These are phyloP conservation scores for Pueraria montana DNA, from an alignment of 306 rosid genomes.

Conservation along the genomic window DNA sequence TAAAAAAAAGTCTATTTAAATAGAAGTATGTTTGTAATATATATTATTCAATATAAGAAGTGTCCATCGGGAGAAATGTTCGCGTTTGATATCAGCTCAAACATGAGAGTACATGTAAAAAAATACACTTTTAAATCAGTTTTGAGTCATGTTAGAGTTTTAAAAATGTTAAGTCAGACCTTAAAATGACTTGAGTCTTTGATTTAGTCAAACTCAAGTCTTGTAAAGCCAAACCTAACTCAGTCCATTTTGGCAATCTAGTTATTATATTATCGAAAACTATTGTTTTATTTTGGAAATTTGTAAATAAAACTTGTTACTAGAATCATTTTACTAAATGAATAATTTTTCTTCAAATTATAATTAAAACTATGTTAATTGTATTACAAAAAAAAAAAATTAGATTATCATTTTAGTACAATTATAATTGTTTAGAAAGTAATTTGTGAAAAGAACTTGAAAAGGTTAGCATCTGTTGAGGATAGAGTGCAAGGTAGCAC, in stretches of 20 bases:
- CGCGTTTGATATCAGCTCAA: too few relatives aligned
- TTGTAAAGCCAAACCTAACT: too few relatives aligned
- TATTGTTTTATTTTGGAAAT: not conserved
- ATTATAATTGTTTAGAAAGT: not conserved
- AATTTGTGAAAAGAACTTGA: not conserved
- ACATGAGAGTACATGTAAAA: too few relatives aligned
- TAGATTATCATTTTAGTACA: not conserved
- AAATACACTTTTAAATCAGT: too few relatives aligned
- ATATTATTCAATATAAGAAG: too few relatives aligned
- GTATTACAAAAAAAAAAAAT: not conserved
- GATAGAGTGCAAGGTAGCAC: not conserved
- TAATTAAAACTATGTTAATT: not conserved
- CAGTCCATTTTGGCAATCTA: not conserved
- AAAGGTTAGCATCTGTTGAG: not conserved
- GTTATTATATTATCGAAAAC: not conserved
- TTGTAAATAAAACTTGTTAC: not conserved
- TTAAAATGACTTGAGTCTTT: not conserved
- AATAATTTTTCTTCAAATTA: not conserved
- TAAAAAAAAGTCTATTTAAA: too few relatives aligned
- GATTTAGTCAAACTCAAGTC: not conserved
- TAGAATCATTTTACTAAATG: not conserved
- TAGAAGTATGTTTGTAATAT: not conserved
- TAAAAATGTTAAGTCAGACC: too few relatives aligned
- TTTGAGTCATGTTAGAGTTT: too few relatives aligned
- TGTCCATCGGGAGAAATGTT: too few relatives aligned